These are phyloP conservation scores for Oxyria digyna DNA, from an alignment of 148 eudicot species.

Conservation along the genomic window DNA sequence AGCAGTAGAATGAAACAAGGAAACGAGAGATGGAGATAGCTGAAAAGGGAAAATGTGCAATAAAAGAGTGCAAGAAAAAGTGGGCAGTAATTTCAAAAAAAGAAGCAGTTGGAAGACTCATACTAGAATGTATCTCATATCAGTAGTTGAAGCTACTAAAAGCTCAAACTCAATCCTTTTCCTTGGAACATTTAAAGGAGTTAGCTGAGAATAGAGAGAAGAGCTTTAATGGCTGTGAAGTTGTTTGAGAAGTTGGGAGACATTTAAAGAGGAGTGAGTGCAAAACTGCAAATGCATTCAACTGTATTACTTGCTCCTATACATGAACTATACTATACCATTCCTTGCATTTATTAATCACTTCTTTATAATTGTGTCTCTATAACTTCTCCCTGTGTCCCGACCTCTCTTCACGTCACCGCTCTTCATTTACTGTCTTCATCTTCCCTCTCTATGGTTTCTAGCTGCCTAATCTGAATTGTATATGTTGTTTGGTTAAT, in stretches of 20 bases:
- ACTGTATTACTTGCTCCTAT: background rate
- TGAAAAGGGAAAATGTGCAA: background rate
- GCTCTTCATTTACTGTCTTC: constrained; percentile 5
- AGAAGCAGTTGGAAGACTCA: background rate
- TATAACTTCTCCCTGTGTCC: background rate
- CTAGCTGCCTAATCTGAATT: too few relatives aligned
- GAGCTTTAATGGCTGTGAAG: background rate
- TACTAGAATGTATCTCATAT: too few relatives aligned
- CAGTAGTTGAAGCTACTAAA: too few relatives aligned
- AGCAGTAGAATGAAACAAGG: background rate
- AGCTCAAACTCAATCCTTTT: background rate
- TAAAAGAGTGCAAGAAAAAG: background rate
- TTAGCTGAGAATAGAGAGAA: background rate
- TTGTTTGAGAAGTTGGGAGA: constrained; percentile 4
- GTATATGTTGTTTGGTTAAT: too few relatives aligned
- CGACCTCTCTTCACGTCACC: constrained; percentile 5
- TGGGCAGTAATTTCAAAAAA: background rate
- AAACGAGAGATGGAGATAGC: background rate
- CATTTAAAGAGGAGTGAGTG: constrained; percentile 3
- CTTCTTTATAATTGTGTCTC: background rate
- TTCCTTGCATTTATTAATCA: constrained; percentile 1
- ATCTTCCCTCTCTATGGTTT: background rate
- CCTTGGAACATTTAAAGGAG: background rate
- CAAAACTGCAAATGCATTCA: constrained; percentile 4
- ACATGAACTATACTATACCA: background rate